Base-by-base conservation (phyloP, 106 monocot genomes). In the Chionographis japonica region DNA sequence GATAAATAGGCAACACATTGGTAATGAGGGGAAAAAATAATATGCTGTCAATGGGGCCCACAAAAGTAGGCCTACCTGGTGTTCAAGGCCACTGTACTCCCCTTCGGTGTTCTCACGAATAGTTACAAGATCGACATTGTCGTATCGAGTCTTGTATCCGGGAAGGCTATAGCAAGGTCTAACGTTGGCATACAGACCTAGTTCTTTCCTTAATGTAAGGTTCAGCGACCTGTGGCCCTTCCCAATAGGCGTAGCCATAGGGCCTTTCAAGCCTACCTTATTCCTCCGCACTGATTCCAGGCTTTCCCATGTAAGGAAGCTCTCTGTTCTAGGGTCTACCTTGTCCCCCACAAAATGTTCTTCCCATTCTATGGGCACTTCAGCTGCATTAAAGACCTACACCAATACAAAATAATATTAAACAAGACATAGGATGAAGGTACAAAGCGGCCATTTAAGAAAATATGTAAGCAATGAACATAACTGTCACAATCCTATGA, bases 161-260 rank as follows among this genome's bases (percentile, higher is more conserved):
- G 79, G 82, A 54, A 94, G 84, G 51, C 94, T 94, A 62, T 78
- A 78, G 54, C 94, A 94, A 62, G 94, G 94, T 62, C 90, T 79
- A 9, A 94, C 94, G 76, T 94, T 94, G 53, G 94, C 90, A 80
- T 77, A 94, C 15, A 94, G 74, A 60, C 94, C 90, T 56, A 94
- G 78, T 68, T 94, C 94, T 72, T 91, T 95, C 72, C 94, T 79
- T 20, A 95, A 56, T 11, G 94, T 95, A 63, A 90, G 83, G 54
- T 95, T 95, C 68, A 95, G 71, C 16, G 95, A 95, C 53, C 91
- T 79, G 56, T 91, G 91, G 19, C 95, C 95, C 55, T 95, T 95
- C 50, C 95, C 95, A 86, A 95, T 88, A 65, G 95, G 95, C 37
- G 91, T 95, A 68, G 94, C 91, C 95, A 95, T 95, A 52, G 94